Evolutionary conservation across 768 basidiomycete genomes (phyloP), one percentile per base, ranked within the genome.

Genomic region (Suillus hirtellus): DNA sequence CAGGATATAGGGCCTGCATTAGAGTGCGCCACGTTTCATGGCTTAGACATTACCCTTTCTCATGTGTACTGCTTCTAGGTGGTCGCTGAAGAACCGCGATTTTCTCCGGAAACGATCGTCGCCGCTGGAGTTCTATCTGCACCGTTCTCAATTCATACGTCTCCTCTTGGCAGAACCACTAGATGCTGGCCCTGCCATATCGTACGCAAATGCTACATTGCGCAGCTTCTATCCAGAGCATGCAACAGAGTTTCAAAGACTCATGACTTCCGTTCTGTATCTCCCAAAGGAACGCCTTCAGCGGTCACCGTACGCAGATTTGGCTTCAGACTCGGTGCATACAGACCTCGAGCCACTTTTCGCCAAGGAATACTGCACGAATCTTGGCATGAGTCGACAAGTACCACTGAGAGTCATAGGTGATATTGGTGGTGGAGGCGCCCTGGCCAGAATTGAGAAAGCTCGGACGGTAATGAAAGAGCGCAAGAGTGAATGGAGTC

Each of bases 381-480:
- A 84, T 67, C 77, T 96, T 19, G 92, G 92, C 4, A 90, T 96
- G 89, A 92, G 96, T 67, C 83, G 89, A 63, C 93, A 96, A 68
- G 86, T 92, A 14, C 93, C 95, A 1, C 80, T 99, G 50, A 83
- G 88, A 46, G 93, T 97, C 3, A 89, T 96, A 3, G 93, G 93
- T 3, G 95, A 96, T 68, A 89, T 99, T 59, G 97, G 96, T 1
- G 93, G 92, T 0, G 91, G 93, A 5, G 95, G 96, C 2, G 95
- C 96, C 0, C 76, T 99, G 62, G 89, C 91, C 7, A 86, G 90
- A 70, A 96, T 99, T 50, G 94, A 96, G 78, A 99, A 98, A 74
- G 96, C 94, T 7, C 84, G 93, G 65, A 90, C 89, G 65, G 92
- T 99, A 34, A 92, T 99, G 90, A 86, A 93, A 66, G 94, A 96